Conservation (phyloP, 345 rosid genomes). For the Eucalyptus albens region DNA sequence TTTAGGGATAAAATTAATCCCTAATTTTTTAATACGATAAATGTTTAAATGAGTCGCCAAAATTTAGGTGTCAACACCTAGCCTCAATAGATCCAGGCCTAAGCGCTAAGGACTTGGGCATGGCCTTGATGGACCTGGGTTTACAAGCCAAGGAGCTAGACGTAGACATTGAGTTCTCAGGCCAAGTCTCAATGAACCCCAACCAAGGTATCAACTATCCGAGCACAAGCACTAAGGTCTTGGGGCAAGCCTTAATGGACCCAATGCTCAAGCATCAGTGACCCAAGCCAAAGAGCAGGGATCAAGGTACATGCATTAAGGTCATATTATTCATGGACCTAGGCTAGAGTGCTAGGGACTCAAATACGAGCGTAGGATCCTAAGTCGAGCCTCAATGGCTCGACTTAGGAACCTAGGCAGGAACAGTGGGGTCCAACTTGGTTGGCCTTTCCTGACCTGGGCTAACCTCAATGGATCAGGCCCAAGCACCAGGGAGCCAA, state of each 20-base stretch:
- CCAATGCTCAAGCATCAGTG: neutral
- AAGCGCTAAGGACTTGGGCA: neutral
- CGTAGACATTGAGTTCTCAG: neutral
- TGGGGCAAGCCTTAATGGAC: neutral
- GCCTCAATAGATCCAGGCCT: neutral
- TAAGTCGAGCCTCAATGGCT: neutral
- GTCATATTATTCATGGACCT: neutral
- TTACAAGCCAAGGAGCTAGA: rapidly evolving
- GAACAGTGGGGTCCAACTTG: rapidly evolving
- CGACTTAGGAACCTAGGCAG: rapidly evolving
- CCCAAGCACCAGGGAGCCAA: rapidly evolving
- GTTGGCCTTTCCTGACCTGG: rapidly evolving
- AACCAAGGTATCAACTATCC: neutral
- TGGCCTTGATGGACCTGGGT: neutral
- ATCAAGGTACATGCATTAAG: neutral
- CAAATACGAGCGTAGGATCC: rapidly evolving
- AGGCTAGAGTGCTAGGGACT: neutral
- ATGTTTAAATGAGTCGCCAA: too few relatives aligned
- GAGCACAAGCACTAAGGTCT: rapidly evolving
- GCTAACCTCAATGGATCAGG: neutral
- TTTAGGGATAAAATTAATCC: too few relatives aligned
- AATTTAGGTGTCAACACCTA: neutral
- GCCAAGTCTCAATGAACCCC: neutral
- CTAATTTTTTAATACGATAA: too few relatives aligned
- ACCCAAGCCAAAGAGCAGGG: rapidly evolving